Evolutionary conservation across 2,329 filamentous ascomycete species (phyloP).

Genomic region (Westerdykella aurantiaca): DNA sequence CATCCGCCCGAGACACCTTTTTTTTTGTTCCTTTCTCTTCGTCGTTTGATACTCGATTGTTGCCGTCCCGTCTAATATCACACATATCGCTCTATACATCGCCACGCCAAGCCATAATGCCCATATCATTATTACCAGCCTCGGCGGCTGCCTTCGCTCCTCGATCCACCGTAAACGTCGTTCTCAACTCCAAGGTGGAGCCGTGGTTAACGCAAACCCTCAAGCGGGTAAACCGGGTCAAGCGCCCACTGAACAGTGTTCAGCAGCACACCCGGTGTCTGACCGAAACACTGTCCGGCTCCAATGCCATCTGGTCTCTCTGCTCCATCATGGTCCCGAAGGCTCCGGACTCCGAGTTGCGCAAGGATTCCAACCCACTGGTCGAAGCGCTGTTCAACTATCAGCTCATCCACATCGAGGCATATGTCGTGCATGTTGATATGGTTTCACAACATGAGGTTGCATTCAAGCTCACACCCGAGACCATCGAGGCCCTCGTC

Average conservation of each 20-base stretch:
- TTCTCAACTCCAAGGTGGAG: slow-evolving; percentile 85
- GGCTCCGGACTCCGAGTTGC: slow-evolving; percentile 76
- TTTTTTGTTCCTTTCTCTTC: slow-evolving; percentile 30
- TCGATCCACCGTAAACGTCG: slow-evolving; percentile 87
- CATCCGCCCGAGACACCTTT: slow-evolving; percentile 33
- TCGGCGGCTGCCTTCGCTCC: slow-evolving; percentile 96
- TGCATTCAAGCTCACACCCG: slow-evolving; percentile 92
- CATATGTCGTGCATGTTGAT: slow-evolving; percentile 97
- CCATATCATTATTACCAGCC: slow-evolving; percentile 85
- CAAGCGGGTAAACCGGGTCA: slow-evolving; percentile 94
- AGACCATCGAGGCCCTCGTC: slow-evolving; percentile 87
- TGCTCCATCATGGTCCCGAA: slow-evolving; percentile 90
- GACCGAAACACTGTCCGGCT: slow-evolving; percentile 84
- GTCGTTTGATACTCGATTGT: slow-evolving; percentile 22
- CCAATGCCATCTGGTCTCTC: slow-evolving; percentile 90
- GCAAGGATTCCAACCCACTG: slow-evolving; percentile 73
- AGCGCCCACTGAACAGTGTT: slow-evolving; percentile 94
- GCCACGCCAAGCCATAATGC: slow-evolving; percentile 55
- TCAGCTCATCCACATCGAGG: slow-evolving; percentile 87
- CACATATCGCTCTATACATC: slow-evolving; percentile 23
- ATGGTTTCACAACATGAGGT: slow-evolving; percentile 98
- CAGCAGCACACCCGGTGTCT: slow-evolving; percentile 93
- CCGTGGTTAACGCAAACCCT: slow-evolving; percentile 95
- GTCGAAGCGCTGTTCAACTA: slow-evolving; percentile 88
- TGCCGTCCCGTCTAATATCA: slow-evolving; percentile 27